phyloP scores from a whole-genome alignment of 345 rosid species.

The Trapa incisa region DNA sequence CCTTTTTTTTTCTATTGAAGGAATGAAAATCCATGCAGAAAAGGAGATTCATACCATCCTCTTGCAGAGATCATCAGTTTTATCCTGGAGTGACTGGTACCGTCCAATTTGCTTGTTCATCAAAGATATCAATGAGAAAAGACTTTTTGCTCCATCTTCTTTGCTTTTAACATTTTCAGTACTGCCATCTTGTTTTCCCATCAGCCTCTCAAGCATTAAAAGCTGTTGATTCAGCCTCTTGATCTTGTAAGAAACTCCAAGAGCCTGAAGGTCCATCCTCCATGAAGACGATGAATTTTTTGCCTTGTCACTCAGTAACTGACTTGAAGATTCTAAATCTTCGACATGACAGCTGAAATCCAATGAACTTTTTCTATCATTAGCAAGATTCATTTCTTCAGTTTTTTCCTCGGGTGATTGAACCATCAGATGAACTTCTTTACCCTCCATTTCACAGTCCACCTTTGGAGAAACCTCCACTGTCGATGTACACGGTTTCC shows the following conservation, averaged over 20 bases:
- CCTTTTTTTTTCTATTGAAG: not conserved
- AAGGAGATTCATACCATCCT: constrained; percentile 42
- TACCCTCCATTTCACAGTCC: constrained; percentile 20
- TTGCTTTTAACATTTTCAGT: constrained; percentile 20
- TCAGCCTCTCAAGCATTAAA: constrained; percentile 67
- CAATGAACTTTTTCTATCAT: constrained; percentile 13
- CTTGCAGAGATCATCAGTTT: constrained; percentile 76
- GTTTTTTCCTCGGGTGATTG: constrained; percentile 50
- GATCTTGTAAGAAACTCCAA: constrained; percentile 85
- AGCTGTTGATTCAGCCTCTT: constrained; percentile 88
- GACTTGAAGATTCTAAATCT: constrained; percentile 17
- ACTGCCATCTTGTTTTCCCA: constrained; percentile 45
- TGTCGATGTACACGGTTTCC: constrained; percentile 6
- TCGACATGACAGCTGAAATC: constrained; percentile 13
- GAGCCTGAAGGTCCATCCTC: constrained; percentile 92
- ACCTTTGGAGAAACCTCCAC: constrained; percentile 17
- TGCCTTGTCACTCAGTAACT: constrained; percentile 15
- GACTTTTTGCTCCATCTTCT: constrained; percentile 22
- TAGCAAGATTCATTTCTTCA: constrained; percentile 24
- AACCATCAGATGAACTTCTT: constrained; percentile 12
- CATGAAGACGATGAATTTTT: constrained; percentile 26
- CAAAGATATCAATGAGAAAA: constrained; percentile 40
- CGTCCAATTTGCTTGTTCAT: constrained; percentile 69
- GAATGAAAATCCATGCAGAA: not conserved
- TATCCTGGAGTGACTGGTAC: constrained; percentile 81